Evolutionary conservation across 352 stramenopile species (phyloP).

Genomic region (Hyaloperonospora brassicae): DNA sequence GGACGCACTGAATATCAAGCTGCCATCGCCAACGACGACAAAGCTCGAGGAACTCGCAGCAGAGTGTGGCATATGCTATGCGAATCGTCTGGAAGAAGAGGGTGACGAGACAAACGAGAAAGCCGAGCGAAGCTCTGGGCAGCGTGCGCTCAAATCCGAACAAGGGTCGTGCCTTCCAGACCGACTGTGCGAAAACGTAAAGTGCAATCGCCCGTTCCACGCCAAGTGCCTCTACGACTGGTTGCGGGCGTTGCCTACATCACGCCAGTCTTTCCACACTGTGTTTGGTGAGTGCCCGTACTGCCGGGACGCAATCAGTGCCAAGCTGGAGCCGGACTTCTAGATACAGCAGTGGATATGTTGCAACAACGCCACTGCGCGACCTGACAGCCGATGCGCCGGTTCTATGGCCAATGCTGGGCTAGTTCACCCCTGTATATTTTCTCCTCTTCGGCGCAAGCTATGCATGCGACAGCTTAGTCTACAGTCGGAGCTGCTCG

Average conservation of each 20-base stretch:
- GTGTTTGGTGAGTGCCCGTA: slow-evolving; percentile 88
- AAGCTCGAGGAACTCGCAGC: slow-evolving; percentile 60
- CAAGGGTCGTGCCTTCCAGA: slow-evolving; percentile 50
- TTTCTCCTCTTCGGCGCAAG: slow-evolving; percentile 10
- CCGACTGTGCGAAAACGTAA: slow-evolving; percentile 75
- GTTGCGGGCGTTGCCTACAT: slow-evolving; percentile 82
- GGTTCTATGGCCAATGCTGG: slow-evolving; percentile 1
- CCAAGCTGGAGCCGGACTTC: slow-evolving; percentile 43
- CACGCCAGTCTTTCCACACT: slow-evolving; percentile 85
- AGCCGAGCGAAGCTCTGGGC: background rate
- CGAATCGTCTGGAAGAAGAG: slow-evolving; percentile 49
- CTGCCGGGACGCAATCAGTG: slow-evolving; percentile 81
- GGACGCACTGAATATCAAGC: slow-evolving; percentile 39
- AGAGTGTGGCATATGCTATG: slow-evolving; percentile 88
- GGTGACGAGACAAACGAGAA: slow-evolving; percentile 16
- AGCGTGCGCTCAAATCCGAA: slow-evolving; percentile 1
- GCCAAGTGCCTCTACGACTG: slow-evolving; percentile 84
- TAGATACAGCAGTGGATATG: slow-evolving; percentile 6
- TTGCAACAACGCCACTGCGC: background rate
- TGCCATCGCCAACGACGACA: slow-evolving; percentile 49
- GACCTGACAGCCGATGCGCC: slow-evolving; percentile 12
- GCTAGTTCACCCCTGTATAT: slow-evolving; percentile 10
- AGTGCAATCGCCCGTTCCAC: slow-evolving; percentile 83
- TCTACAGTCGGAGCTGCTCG: slow-evolving; percentile 10
- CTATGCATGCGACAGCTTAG: slow-evolving; percentile 12